These are phyloP conservation scores for Beauveria sp. DNA, from an alignment of 2,329 filamentous ascomycete genomes.

Conservation along the genomic window DNA sequence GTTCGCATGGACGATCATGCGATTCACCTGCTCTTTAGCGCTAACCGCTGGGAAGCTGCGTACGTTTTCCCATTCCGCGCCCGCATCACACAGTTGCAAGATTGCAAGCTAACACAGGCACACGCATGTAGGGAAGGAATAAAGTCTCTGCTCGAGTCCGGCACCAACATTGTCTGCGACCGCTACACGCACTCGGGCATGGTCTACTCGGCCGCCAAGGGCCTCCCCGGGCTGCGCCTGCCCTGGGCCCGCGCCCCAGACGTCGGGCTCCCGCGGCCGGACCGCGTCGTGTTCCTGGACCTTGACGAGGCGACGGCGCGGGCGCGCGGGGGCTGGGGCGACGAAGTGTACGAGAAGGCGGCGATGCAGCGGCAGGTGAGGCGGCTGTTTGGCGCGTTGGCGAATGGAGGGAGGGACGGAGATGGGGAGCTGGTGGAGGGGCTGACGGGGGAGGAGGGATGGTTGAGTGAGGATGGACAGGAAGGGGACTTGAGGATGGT, in stretches of 20 bases:
- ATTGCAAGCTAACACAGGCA: background rate
- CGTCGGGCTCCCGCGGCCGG: constrained; percentile 76
- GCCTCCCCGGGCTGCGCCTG: constrained; percentile 60
- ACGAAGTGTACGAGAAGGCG: constrained; percentile 79
- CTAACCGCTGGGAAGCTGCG: constrained; percentile 78
- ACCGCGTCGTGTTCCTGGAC: constrained; percentile 81
- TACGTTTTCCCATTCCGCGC: constrained; percentile 26
- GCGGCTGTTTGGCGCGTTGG: constrained; percentile 59
- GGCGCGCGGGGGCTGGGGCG: constrained; percentile 76
- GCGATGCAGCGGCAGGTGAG: constrained; percentile 77
- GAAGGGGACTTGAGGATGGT: constrained; percentile 47
- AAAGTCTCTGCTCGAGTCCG: constrained; percentile 46
- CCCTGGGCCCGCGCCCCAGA: constrained; percentile 81
- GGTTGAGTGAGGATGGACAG: constrained; percentile 34
- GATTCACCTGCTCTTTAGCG: constrained; percentile 83
- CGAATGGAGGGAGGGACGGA: constrained; percentile 35
- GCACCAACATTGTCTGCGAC: constrained; percentile 76
- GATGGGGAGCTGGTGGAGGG: constrained; percentile 19
- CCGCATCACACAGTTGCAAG: background rate
- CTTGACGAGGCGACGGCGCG: constrained; percentile 66
- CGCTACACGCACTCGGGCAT: constrained; percentile 93
- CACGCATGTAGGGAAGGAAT: constrained; percentile 39
- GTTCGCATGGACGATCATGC: constrained; percentile 76
- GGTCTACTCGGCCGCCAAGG: constrained; percentile 87
- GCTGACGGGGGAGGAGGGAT: constrained; percentile 15